Percentiles rank a stretch among this genome's conserved stretches.
Conservation (phyloP, 2,329 filamentous ascomycete species). For the Diaporthe citri region DNA sequence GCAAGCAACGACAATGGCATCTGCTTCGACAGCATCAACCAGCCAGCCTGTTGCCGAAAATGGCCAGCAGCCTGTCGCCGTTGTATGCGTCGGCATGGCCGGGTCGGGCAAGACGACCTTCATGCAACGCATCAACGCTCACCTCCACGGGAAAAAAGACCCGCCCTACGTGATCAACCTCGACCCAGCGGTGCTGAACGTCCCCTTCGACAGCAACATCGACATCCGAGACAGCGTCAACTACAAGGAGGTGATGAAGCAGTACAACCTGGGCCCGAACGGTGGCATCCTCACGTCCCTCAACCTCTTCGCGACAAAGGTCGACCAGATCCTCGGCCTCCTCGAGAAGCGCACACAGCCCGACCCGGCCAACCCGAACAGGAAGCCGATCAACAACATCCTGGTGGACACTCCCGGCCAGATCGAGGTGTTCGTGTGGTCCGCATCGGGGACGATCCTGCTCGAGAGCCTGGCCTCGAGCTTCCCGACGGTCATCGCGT, state of each 20-base stretch:
- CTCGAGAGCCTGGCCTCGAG: slow-evolving; percentile 92
- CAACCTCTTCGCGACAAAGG: slow-evolving; percentile 97
- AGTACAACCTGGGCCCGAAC: slow-evolving; percentile 97
- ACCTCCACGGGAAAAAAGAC: slow-evolving; percentile 84
- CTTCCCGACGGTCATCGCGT: slow-evolving; percentile 97
- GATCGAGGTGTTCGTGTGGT: slow-evolving; percentile 99
- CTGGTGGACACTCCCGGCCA: slow-evolving; percentile 96
- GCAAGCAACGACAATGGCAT: slow-evolving; percentile 42
- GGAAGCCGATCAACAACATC: slow-evolving; percentile 81
- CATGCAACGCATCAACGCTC: slow-evolving; percentile 96
- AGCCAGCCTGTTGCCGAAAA: slow-evolving; percentile 25
- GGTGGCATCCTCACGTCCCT: slow-evolving; percentile 95
- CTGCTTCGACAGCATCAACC: slow-evolving; percentile 38
- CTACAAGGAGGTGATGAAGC: slow-evolving; percentile 99
- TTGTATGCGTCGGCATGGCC: slow-evolving; percentile 98
- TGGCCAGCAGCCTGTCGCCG: slow-evolving; percentile 71
- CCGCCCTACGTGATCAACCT: slow-evolving; percentile 97
- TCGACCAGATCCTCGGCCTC: slow-evolving; percentile 91
- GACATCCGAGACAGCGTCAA: slow-evolving; percentile 99
- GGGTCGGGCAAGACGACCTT: slow-evolving; percentile 99
- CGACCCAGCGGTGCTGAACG: slow-evolving; percentile 91
- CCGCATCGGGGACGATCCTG: slow-evolving; percentile 92
- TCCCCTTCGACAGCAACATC: slow-evolving; percentile 97
- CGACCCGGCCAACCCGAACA: slow-evolving; percentile 69
- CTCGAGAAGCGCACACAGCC: slow-evolving; percentile 88